Evolutionary conservation across 202 grass and related monocot species (phyloP).

Genomic region (Panicum virgatum): DNA sequence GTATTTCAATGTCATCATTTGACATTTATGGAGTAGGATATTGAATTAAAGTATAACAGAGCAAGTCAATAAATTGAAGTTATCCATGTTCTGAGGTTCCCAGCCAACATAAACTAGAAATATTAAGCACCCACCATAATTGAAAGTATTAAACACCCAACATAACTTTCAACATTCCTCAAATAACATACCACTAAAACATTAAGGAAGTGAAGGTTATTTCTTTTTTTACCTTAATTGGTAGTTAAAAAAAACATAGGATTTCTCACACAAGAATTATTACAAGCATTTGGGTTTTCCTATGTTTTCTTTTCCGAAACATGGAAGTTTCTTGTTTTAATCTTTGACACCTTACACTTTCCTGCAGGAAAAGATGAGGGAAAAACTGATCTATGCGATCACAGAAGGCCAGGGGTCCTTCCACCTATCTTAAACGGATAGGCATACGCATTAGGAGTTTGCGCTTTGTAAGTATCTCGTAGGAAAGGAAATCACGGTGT

Average conservation of each 20-base stretch:
- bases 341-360: neutral
- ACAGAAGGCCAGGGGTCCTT: conserved; percentile 96
- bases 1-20: neutral
- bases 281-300: neutral
- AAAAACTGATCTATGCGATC: conserved; percentile 86
- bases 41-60: neutral
- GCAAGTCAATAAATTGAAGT: neutral
- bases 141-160: neutral
- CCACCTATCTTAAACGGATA: conserved; percentile 55
- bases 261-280: neutral
- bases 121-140: neutral
- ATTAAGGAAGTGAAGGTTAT: neutral
- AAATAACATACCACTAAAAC: neutral
- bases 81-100: neutral
- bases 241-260: neutral
- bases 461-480: conserved; percentile 44
- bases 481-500: conserved; percentile 44
- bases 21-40: neutral
- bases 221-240: neutral
- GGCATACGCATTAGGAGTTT: conserved; percentile 8
- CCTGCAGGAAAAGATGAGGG: conserved; percentile 86
- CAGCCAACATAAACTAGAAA: neutral
- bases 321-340: conserved; percentile 1
- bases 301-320: neutral
- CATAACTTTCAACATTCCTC: neutral